Conservation (phyloP, 2,329 filamentous ascomycete genomes). For the Zopfia rhizophila region DNA sequence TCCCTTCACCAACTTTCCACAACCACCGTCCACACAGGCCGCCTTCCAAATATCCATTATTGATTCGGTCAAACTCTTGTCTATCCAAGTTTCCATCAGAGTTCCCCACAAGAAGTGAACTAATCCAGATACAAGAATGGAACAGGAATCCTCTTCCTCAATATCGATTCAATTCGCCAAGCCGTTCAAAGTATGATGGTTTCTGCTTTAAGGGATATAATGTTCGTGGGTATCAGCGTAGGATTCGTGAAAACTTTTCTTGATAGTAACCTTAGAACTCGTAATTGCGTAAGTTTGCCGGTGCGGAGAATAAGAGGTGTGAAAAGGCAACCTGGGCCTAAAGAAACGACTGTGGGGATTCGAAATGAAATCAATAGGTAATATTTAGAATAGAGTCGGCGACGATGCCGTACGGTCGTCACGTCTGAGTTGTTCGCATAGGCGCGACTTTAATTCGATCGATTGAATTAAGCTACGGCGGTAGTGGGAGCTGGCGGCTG, state of each 20-base stretch:
- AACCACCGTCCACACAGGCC: conserved; percentile 46
- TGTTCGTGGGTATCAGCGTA: conserved; percentile 57
- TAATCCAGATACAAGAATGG: conserved; percentile 18
- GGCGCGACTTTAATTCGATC: conserved; percentile 6
- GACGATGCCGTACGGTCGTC: conserved; percentile 13
- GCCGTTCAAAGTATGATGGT: conserved; percentile 52
- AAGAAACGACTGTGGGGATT: conserved; percentile 45
- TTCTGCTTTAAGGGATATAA: conserved; percentile 49
- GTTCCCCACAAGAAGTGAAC: conserved; percentile 16
- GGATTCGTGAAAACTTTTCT: conserved; percentile 54
- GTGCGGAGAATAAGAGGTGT: conserved; percentile 35
- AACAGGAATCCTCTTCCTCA: conserved; percentile 34
- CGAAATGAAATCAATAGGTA: conserved; percentile 24
- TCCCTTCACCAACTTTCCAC: conserved; percentile 37
- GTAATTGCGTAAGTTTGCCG: conserved; percentile 51
- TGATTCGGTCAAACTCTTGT: conserved; percentile 26
- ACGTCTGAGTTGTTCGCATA: conserved; percentile 33
- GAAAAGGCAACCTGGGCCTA: conserved; percentile 17
- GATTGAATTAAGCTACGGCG: conserved; percentile 45
- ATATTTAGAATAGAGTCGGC: too few species aligned
- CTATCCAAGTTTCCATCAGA: conserved; percentile 38
- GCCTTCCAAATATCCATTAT: conserved; percentile 41
- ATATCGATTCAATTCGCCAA: conserved; percentile 52
- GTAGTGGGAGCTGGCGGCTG: conserved; percentile 55
- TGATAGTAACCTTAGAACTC: conserved; percentile 47